Conservation (phyloP, 2,329 filamentous ascomycete genomes). For the Xylaria sp. region DNA sequence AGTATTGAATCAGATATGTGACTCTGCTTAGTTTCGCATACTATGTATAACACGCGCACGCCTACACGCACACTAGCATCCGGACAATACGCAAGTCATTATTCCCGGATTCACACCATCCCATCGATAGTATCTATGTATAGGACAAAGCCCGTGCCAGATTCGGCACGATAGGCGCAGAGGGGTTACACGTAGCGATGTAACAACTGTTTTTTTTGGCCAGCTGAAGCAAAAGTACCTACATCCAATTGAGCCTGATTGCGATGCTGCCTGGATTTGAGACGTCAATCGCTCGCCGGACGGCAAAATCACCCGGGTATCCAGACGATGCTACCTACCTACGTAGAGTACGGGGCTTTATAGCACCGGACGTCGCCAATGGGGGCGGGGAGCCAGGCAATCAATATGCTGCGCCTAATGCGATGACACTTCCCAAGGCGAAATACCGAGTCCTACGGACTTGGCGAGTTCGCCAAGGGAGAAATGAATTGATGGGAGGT, state of each 20-base stretch:
- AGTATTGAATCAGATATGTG: slow-evolving; percentile 21
- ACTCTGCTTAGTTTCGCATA: slow-evolving; percentile 13
- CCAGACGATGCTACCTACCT: slow-evolving; percentile 9
- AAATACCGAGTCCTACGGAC: neutral
- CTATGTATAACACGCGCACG: neutral
- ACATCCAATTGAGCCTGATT: slow-evolving; percentile 26
- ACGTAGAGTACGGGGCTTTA: neutral
- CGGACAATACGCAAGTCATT: neutral
- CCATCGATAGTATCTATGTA: neutral
- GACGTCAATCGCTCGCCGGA: slow-evolving; percentile 15
- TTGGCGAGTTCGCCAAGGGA: slow-evolving; percentile 6
- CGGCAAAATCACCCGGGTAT: slow-evolving; percentile 19
- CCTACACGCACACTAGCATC: neutral
- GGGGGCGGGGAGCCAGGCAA: neutral
- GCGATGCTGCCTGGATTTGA: neutral
- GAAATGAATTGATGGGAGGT: neutral
- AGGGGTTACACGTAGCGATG: slow-evolving; percentile 12
- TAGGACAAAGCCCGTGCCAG: slow-evolving; percentile 16
- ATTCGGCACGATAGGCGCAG: slow-evolving; percentile 3
- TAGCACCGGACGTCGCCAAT: too few relatives aligned
- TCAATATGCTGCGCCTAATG: neutral
- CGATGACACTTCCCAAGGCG: neutral
- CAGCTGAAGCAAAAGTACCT: slow-evolving; percentile 10
- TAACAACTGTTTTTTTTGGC: slow-evolving; percentile 2
- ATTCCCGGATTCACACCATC: slow-evolving; percentile 11